Evolutionary conservation across 2,329 filamentous ascomycete genomes (phyloP), one percentile per base, ranked within the genome.

Genomic region (Fusarium sp.): DNA sequence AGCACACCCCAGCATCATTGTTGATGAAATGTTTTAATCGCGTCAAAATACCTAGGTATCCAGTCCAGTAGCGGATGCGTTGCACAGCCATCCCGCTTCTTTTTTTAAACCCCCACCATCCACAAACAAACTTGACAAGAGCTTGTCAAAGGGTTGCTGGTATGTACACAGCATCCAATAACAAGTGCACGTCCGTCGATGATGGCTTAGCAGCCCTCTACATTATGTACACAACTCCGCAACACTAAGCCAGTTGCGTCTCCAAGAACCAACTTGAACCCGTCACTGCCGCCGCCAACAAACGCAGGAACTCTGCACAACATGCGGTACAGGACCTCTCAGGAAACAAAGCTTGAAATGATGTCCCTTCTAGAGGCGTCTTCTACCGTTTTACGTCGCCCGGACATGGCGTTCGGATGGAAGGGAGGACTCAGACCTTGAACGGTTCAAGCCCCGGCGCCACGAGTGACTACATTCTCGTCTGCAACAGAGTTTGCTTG

Each of bases 41-140:
- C 22, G 58, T 64, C 39, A 39, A 58, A 58, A 51, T 58, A 26
- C 32, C 32, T 35, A 35, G 14, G 14, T 35, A 17, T 17, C 32
- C 14, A 17, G 14, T 54, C 42, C 28, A 65, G 54, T 69, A 58
- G 45, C 28, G 28, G 38, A 55, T 75, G 54, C 42, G 73, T 71
- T 78, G 76, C 76, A 78, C 76, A 75, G 76, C 76, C 76, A 74
- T 78, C 69, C 66, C 73, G 76, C 75, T 77, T 78, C 76, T 78
- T 78, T 78, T 78, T 77, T 74, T 78, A 76, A 76, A 65, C 70
- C 67, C 70, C 35, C 58, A 58, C 66, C 58, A 69, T 47, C 42
- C 36, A 42, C 58, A 26, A 26, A 58, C 50, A 56, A 54, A 54
- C 48, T 60, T 72, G 72, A 57, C 72, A 75, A 56, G 51, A 28